These are phyloP conservation scores for Closterium sp. DNA, from an alignment of 139 green algal species.

Conservation along the genomic window DNA sequence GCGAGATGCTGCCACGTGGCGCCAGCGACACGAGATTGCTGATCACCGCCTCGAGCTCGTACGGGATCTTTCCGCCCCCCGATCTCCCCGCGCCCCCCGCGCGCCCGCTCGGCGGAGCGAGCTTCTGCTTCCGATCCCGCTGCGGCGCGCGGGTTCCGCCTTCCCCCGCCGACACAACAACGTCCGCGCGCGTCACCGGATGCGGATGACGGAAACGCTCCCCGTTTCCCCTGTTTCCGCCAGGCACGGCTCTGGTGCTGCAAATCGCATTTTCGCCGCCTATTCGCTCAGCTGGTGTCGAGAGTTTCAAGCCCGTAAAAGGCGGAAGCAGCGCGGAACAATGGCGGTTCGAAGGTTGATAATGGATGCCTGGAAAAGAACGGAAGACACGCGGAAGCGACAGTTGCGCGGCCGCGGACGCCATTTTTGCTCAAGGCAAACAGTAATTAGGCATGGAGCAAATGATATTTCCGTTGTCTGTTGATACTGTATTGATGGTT, in stretches of 20 bases:
- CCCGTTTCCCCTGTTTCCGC: neutral
- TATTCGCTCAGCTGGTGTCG: neutral
- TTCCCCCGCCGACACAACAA: neutral
- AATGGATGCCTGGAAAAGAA: neutral
- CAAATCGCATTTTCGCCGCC: neutral
- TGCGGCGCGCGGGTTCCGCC: neutral
- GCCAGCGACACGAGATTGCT: slow-evolving; percentile 34
- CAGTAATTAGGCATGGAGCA: neutral
- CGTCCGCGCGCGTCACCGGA: neutral
- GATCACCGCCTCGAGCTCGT: slow-evolving; percentile 44
- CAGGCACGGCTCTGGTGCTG: neutral
- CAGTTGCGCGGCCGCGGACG: neutral
- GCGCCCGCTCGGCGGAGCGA: neutral
- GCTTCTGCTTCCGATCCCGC: neutral
- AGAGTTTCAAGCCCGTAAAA: neutral
- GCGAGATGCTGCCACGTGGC: slow-evolving; percentile 44
- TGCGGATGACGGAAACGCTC: neutral
- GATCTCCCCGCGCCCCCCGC: no score
- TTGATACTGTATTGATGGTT: no score
- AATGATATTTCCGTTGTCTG: neutral
- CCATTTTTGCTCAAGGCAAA: neutral
- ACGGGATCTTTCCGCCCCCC: neutral
- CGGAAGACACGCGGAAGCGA: neutral
- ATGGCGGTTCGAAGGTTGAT: neutral
- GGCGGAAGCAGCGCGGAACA: neutral